Percentiles rank a stretch among this genome's conserved stretches.
Conservation (phyloP, 257 asterid genomes). For the Capsicum rhomboideum region DNA sequence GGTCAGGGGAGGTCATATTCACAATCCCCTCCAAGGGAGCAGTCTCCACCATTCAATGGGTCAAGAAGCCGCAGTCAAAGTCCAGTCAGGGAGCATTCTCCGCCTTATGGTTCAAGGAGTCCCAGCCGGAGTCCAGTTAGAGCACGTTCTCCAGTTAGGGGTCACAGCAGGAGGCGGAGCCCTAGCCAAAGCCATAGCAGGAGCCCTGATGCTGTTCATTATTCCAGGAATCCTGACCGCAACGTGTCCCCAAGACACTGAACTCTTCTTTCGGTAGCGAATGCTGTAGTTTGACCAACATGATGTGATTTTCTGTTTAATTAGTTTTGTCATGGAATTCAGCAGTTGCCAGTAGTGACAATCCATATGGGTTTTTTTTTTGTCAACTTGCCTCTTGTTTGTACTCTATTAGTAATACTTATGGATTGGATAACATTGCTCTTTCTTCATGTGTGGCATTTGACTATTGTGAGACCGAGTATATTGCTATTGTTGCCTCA, state of each 20-base stretch:
- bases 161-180: conserved; percentile 11
- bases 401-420: not conserved
- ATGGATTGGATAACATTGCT: not conserved
- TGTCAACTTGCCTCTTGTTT: not conserved
- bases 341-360: not conserved
- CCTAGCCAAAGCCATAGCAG: conserved; percentile 16
- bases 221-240: conserved; percentile 2
- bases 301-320: not conserved
- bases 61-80: conserved; percentile 40
- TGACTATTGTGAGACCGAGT: not conserved
- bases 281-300: not conserved
- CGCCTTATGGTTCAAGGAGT: conserved; percentile 39
- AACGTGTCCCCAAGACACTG: conserved; percentile 2
- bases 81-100: conserved; percentile 44
- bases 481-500: not conserved
- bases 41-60: conserved; percentile 18
- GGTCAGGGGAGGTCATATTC: conserved; percentile 29
- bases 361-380: not conserved
- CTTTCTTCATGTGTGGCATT: not conserved
- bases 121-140: conserved; percentile 42
- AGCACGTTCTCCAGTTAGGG: not conserved
- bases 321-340: not conserved
- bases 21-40: conserved; percentile 31
- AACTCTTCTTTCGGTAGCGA: not conserved
- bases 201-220: not conserved